These are phyloP conservation scores for Potentilla sterilis DNA, from an alignment of 306 rosid species.

Conservation along the genomic window DNA sequence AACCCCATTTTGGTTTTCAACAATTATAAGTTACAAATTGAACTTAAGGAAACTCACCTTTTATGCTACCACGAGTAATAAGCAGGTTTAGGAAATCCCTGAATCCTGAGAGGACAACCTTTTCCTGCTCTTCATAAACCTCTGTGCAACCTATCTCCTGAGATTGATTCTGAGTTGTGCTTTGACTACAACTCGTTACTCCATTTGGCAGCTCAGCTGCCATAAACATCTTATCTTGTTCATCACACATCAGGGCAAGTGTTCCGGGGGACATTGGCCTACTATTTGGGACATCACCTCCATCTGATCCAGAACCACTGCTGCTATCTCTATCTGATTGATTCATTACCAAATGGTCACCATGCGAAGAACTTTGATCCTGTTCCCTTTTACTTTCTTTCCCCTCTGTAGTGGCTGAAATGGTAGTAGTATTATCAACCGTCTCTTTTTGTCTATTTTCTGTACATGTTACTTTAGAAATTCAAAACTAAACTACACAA, in stretches of 20 bases:
- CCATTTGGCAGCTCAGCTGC: conserved; percentile 39
- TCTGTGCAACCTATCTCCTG: conserved; percentile 38
- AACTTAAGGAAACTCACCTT: conserved; percentile 42
- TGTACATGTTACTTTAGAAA: conserved; percentile 35
- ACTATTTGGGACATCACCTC: conserved; percentile 33
- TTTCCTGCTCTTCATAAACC: conserved; percentile 58
- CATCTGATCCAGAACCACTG: conserved; percentile 36
- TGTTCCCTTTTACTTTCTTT: conserved; percentile 33
- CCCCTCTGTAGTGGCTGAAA: conserved; percentile 37
- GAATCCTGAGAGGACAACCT: conserved; percentile 53
- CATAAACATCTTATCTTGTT: conserved; percentile 47
- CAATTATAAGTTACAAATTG: conserved; percentile 9
- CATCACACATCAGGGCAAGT: conserved; percentile 76
- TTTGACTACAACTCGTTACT: conserved; percentile 25
- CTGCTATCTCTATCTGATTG: conserved; percentile 31
- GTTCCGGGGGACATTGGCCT: conserved; percentile 71
- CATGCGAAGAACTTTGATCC: conserved; percentile 24
- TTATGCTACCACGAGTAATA: conserved; percentile 53
- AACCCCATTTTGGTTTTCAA: conserved; percentile 14
- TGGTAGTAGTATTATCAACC: conserved; percentile 27
- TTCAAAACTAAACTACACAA: conserved; percentile 12
- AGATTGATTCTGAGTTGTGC: conserved; percentile 36
- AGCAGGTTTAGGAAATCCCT: conserved; percentile 59
- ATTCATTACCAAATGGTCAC: conserved; percentile 29
- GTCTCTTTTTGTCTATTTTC: conserved; percentile 32